Percentiles rank a stretch among this genome's conserved stretches.
Conservation (phyloP, 345 rosid species). For the Laguncularia racemosa region DNA sequence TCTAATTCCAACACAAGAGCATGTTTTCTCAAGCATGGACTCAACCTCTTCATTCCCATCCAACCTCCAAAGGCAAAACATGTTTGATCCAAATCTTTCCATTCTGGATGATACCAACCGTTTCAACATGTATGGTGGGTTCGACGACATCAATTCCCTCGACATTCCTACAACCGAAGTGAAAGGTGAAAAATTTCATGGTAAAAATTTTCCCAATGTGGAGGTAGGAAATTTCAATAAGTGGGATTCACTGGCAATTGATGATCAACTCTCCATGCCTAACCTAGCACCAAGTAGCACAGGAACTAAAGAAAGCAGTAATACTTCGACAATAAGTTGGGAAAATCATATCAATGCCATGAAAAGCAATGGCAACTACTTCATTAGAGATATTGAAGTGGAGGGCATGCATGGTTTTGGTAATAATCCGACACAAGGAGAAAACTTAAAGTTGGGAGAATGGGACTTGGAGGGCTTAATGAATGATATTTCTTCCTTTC, state of each 20-base stretch:
- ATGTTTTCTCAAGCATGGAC: constrained; percentile 37
- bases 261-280: too few relatives aligned
- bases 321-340: constrained; percentile 7
- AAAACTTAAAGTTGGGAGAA: constrained; percentile 71
- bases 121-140: constrained; percentile 27
- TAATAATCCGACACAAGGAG: constrained; percentile 47
- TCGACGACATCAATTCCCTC: neutral
- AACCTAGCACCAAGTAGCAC: constrained; percentile 8
- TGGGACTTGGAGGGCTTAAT: constrained; percentile 89
- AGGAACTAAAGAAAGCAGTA: constrained; percentile 13
- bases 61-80: constrained; percentile 30
- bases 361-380: constrained; percentile 35
- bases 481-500: constrained; percentile 59
- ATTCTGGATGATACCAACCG: constrained; percentile 34
- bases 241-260: too few relatives aligned
- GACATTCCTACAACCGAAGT: too few relatives aligned
- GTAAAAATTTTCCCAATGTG: too few relatives aligned
- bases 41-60: constrained; percentile 45
- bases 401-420: constrained; percentile 49
- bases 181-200: too few relatives aligned
- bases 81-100: constrained; percentile 24
- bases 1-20: constrained; percentile 36
- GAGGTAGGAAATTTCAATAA: too few relatives aligned
- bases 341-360: constrained; percentile 20
- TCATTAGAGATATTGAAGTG: constrained; percentile 37